Evolutionary conservation across 2,329 filamentous ascomycete genomes (phyloP).

Genomic region (Polychaeton citri): DNA sequence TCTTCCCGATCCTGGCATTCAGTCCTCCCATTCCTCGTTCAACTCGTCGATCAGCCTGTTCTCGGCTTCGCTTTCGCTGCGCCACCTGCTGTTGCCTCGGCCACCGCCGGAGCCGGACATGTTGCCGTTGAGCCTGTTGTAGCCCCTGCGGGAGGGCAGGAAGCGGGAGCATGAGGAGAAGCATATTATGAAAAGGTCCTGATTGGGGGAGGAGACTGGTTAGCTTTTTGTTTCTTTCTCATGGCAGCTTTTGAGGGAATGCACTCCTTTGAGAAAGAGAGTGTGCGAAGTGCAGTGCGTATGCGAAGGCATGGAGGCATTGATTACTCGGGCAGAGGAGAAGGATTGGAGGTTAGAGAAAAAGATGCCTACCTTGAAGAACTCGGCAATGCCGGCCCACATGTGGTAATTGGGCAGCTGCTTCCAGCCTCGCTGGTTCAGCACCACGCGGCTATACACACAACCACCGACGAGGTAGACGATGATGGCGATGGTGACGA

Average conservation of each 20-base stretch:
- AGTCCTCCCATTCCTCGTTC: slow-evolving; percentile 93
- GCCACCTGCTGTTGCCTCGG: slow-evolving; percentile 26
- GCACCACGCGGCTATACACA: slow-evolving; percentile 88
- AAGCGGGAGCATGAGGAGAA: slow-evolving; percentile 57
- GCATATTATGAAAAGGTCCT: slow-evolving; percentile 51
- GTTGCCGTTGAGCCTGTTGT: slow-evolving; percentile 46
- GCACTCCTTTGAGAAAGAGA: too few species aligned
- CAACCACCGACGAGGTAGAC: slow-evolving; percentile 88
- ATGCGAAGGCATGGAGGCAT: not conserved
- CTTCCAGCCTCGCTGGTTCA: slow-evolving; percentile 87
- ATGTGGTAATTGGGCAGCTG: slow-evolving; percentile 89
- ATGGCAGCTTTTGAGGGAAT: too few species aligned
- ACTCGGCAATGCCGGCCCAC: slow-evolving; percentile 78
- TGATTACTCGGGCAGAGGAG: not conserved
- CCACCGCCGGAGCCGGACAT: slow-evolving; percentile 35
- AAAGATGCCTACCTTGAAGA: slow-evolving; percentile 56
- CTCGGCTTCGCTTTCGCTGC: slow-evolving; percentile 57
- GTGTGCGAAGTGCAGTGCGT: too few species aligned
- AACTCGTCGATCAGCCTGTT: slow-evolving; percentile 90
- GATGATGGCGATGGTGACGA: slow-evolving; percentile 60
- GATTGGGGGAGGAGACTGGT: not conserved
- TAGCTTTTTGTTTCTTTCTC: too few species aligned
- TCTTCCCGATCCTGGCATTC: too few species aligned
- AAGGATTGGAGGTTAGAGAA: slow-evolving; percentile 2
- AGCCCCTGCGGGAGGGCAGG: slow-evolving; percentile 52